These are phyloP conservation scores for Hortaea sp. DNA, from an alignment of 2,329 filamentous ascomycete species.

Conservation along the genomic window DNA sequence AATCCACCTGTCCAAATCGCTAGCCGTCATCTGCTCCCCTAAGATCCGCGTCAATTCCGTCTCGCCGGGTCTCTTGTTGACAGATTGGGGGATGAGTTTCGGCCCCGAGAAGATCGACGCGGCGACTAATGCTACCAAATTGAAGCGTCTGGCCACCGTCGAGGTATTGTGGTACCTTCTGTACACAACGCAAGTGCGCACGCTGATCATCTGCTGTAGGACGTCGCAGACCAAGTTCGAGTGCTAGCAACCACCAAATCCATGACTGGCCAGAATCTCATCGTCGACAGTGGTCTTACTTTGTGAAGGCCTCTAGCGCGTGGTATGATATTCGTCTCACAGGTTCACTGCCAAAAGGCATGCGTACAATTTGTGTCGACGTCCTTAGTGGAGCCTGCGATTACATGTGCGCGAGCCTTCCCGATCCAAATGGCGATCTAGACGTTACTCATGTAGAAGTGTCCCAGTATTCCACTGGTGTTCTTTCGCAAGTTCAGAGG, in stretches of 20 bases:
- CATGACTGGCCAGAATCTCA: constrained; percentile 42
- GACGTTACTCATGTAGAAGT: no score
- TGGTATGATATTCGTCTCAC: no score
- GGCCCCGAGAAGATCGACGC: constrained; percentile 35
- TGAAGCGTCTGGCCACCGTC: constrained; percentile 45
- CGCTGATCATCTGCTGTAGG: constrained; percentile 20
- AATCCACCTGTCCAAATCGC: constrained; percentile 46
- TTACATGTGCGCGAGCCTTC: no score
- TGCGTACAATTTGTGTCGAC: no score
- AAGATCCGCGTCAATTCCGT: constrained; percentile 51
- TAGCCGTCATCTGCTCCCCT: constrained; percentile 45
- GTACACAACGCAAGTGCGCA: neutral
- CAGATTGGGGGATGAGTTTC: constrained; percentile 41
- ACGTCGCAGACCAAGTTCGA: constrained; percentile 46
- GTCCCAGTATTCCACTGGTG: no score
- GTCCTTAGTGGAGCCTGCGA: no score
- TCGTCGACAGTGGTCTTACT: constrained; percentile 38
- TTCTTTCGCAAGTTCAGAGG: no score
- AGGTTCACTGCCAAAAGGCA: no score
- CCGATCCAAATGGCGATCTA: no score
- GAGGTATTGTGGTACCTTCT: constrained; percentile 29
- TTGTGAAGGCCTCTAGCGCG: constrained; percentile 3
- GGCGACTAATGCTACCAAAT: constrained; percentile 33
- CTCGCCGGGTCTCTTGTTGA: constrained; percentile 40
- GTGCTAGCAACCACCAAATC: constrained; percentile 39